phyloP scores from a whole-genome alignment of 179 eudicot species.

The Kewa caespitosa region DNA sequence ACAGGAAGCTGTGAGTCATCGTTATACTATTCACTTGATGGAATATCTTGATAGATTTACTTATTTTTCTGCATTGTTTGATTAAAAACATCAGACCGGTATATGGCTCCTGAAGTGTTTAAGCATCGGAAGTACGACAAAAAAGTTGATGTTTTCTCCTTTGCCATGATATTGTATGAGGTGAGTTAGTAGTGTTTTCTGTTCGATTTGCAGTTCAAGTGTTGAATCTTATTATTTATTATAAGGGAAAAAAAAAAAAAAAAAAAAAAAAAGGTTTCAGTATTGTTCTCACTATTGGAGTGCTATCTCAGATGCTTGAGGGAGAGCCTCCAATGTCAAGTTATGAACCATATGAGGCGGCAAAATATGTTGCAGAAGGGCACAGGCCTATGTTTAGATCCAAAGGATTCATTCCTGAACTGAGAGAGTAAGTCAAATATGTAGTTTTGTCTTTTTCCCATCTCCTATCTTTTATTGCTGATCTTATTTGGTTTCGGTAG shows the following conservation, averaged over 20 bases:
- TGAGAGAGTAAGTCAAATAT: slow-evolving; percentile 61
- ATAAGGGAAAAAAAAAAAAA: too few relatives aligned
- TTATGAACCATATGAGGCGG: slow-evolving; percentile 88
- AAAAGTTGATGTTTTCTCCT: slow-evolving; percentile 97
- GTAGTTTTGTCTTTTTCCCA: background rate
- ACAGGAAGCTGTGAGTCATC: slow-evolving; percentile 93
- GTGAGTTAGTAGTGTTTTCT: slow-evolving; percentile 40
- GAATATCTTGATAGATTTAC: slow-evolving; percentile 14
- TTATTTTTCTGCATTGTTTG: slow-evolving; percentile 9
- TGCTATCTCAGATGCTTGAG: slow-evolving; percentile 72
- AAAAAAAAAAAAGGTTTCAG: too few relatives aligned
- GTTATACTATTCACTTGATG: slow-evolving; percentile 12
- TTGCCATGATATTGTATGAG: slow-evolving; percentile 95
- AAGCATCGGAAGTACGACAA: slow-evolving; percentile 94
- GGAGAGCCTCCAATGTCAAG: slow-evolving; percentile 70
- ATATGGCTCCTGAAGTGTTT: slow-evolving; percentile 99
- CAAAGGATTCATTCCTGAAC: slow-evolving; percentile 61
- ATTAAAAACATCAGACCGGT: slow-evolving; percentile 63
- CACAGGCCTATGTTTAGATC: slow-evolving; percentile 74
- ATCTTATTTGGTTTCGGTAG: background rate
- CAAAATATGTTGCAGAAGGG: slow-evolving; percentile 80
- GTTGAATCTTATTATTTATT: too few relatives aligned
- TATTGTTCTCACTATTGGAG: slow-evolving; percentile 7
- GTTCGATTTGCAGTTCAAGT: background rate
- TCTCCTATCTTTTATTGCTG: background rate